phyloP scores from a whole-genome alignment of 1,284 basidiomycete species.

The Meira nashicola region DNA sequence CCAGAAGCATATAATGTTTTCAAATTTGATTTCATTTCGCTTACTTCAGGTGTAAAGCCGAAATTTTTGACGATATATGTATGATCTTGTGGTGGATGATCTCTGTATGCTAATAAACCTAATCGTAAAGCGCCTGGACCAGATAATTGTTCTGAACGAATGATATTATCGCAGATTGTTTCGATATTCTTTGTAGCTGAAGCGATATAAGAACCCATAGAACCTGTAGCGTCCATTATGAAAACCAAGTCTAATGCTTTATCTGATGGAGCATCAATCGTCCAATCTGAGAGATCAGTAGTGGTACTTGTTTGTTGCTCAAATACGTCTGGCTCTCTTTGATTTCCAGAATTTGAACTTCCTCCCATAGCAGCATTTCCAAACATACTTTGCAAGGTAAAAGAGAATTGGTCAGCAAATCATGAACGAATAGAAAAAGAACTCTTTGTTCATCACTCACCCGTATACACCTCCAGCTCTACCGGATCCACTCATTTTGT shows the following conservation, averaged over 20 bases:
- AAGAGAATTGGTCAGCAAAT: neutral
- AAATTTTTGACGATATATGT: constrained; percentile 73
- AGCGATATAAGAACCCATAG: constrained; percentile 47
- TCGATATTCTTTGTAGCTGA: constrained; percentile 94
- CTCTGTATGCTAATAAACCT: constrained; percentile 62
- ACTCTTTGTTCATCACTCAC: neutral
- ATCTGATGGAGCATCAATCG: constrained; percentile 3
- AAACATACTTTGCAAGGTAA: constrained; percentile 14
- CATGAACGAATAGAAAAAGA: neutral
- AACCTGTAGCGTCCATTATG: constrained; percentile 52
- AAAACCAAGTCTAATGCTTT: constrained; percentile 48
- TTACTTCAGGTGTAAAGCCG: constrained; percentile 87
- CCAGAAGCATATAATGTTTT: constrained; percentile 83
- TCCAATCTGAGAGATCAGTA: constrained; percentile 13
- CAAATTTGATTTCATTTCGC: constrained; percentile 77
- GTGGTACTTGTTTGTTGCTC: neutral
- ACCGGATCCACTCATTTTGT: neutral
- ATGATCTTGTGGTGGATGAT: constrained; percentile 50
- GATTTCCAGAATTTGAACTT: neutral
- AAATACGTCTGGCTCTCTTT: neutral
- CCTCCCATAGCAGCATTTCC: constrained; percentile 2
- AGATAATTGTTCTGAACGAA: constrained; percentile 85
- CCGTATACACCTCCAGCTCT: constrained; percentile 1
- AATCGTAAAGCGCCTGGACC: constrained; percentile 70
- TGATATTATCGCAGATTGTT: constrained; percentile 90